Base-by-base conservation (phyloP, 208 protist genomes). In the Zelonia costaricensis region DNA sequence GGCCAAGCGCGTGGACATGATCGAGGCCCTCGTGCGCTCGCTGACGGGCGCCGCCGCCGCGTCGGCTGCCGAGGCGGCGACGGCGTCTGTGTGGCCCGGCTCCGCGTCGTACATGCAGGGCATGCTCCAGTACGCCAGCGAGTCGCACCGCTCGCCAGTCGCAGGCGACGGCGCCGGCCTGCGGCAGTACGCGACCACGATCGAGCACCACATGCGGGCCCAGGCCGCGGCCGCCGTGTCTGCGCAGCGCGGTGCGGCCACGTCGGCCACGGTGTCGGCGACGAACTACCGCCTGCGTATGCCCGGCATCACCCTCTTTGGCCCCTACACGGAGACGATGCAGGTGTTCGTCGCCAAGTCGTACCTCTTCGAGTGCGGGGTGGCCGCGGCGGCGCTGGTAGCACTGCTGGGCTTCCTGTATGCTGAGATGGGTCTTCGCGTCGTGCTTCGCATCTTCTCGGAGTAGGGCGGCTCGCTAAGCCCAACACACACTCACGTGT, bases 281-380 rank as follows among this genome's bases (percentile, higher is more conserved):
- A 56, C 69, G 13, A 69, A 73, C 7, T 56, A 58, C 20, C 59
- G 56, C 22, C 47, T 86, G 20, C 59, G 51, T 23, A 65, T 62
- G 6, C 52, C 72, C 10, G 73, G 71, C 28, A 54, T 91, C 20
- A 65, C 65, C 4, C 51, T 93, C 15, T 74, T 80, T 27, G 77
- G 76, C 23, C 87, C 87, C 13, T 89, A 85, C 62, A 82, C 87
- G 59, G 63, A 89, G 49, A 74, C 67, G 31, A 63, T 90, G 69
- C 36, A 52, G 22, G 62, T 93, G 16, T 88, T 74, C 58, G 39
- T 79, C 45, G 58, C 73, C 9, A 89, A 83, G 70, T 69, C 72
- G 4, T 63, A 68, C 12, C 38, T 60, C 1, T 46, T 70, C 1
- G 84, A 91, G 57, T 31, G 83, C 27, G 31, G 46, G 0, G 31